A percentile compares a stretch with the other conserved stretches of the same genome.
Conservation (phyloP, 305 asterid species). For the Solanum hybrid region DNA sequence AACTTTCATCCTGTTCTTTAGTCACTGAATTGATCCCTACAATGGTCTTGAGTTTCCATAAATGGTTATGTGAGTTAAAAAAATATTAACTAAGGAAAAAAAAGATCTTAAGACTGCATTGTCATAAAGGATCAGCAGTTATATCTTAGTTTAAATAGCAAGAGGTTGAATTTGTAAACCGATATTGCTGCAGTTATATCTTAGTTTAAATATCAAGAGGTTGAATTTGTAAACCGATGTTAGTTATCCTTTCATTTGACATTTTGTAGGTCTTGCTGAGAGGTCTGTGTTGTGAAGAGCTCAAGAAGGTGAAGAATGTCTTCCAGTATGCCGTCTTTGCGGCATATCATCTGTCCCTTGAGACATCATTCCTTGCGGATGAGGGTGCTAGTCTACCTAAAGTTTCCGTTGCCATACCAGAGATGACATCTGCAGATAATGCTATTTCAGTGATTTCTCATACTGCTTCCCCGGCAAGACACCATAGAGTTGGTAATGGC, state of each 20-base stretch:
- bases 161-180: neutral
- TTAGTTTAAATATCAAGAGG: neutral
- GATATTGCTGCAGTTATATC: neutral
- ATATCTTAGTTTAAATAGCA: neutral
- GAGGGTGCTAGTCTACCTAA: constrained; percentile 92
- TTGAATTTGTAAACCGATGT: neutral
- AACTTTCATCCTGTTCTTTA: neutral
- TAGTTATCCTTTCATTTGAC: constrained; percentile 4
- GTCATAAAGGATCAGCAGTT: neutral
- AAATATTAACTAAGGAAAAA: neutral
- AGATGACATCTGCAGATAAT: constrained; percentile 21
- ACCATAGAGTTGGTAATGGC: neutral
- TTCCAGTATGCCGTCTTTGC: constrained; percentile 85
- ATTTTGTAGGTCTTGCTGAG: constrained; percentile 61
- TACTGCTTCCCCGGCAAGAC: neutral
- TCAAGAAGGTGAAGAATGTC: constrained; percentile 74
- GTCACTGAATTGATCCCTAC: neutral
- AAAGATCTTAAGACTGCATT: neutral
- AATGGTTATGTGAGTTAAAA: neutral
- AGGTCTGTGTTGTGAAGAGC: constrained; percentile 62
- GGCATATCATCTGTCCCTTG: constrained; percentile 83
- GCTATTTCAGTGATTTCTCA: neutral
- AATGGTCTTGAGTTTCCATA: neutral
- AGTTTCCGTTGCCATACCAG: constrained; percentile 9
- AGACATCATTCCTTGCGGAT: constrained; percentile 85